Evolutionary conservation across 2,329 filamentous ascomycete genomes (phyloP).

Genomic region (Colletotrichum spinosum): DNA sequence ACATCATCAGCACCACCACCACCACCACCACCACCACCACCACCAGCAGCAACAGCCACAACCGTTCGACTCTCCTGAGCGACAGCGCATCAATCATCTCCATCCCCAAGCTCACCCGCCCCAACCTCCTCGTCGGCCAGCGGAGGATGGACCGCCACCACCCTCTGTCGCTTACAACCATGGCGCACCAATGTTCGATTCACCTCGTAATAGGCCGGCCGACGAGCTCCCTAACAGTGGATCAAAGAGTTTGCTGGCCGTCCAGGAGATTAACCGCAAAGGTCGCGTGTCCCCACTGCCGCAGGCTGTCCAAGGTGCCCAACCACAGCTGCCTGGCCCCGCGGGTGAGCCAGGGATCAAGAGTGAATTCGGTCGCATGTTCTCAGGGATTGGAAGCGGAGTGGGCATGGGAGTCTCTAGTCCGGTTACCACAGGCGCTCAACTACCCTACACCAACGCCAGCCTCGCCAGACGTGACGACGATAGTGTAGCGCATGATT

Average conservation of each 20-base stretch:
- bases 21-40: slow-evolving; percentile 11
- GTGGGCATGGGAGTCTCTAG: slow-evolving; percentile 64
- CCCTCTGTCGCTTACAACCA: slow-evolving; percentile 64
- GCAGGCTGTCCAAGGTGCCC: slow-evolving; percentile 92
- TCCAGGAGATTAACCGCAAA: slow-evolving; percentile 84
- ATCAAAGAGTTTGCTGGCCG: slow-evolving; percentile 76
- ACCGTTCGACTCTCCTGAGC: slow-evolving; percentile 44
- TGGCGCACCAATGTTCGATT: slow-evolving; percentile 56
- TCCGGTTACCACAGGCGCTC: slow-evolving; percentile 57
- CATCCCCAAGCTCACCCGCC: slow-evolving; percentile 48
- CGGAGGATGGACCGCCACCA: slow-evolving; percentile 62
- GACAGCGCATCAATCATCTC: slow-evolving; percentile 42
- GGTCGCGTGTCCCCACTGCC: slow-evolving; percentile 89
- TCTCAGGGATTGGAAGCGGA: slow-evolving; percentile 84
- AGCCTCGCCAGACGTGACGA: slow-evolving; percentile 66
- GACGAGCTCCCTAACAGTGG: slow-evolving; percentile 68
- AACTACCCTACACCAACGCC: slow-evolving; percentile 59
- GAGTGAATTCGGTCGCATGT: slow-evolving; percentile 94
- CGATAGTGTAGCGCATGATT: slow-evolving; percentile 58
- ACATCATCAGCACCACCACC: background rate
- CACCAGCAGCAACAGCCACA: slow-evolving; percentile 43
- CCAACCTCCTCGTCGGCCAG: slow-evolving; percentile 53
- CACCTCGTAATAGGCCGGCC: slow-evolving; percentile 53
- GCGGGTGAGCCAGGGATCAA: slow-evolving; percentile 90
- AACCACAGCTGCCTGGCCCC: slow-evolving; percentile 82